Percentiles rank a stretch among this genome's conserved stretches.
Evolutionary conservation across 192 early-diverging fungal genomes (phyloP).

Genomic region (Dimargaris verticillata): DNA sequence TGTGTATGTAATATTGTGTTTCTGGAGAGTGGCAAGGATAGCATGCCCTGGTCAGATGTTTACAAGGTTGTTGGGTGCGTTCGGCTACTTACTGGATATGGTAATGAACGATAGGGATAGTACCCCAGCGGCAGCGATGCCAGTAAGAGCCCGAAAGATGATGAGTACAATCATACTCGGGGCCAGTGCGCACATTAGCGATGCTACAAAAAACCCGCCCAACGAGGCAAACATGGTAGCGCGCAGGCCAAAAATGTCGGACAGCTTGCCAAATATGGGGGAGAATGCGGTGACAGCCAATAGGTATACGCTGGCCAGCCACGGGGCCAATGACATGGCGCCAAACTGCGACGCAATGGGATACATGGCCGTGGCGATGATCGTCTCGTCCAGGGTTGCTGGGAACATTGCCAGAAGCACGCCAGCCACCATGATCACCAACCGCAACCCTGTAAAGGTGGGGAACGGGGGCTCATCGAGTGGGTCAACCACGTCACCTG

Average conservation of each 20-base stretch:
- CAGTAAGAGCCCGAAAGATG: slow-evolving; percentile 26
- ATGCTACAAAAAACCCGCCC: slow-evolving; percentile 36
- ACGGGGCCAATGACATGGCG: slow-evolving; percentile 36
- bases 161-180: slow-evolving; percentile 31
- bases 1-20: too few relatives aligned
- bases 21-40: too few relatives aligned
- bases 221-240: slow-evolving; percentile 21
- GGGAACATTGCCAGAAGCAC: slow-evolving; percentile 4
- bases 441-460: too few relatives aligned
- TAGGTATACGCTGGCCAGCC: slow-evolving; percentile 43
- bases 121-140: slow-evolving; percentile 39
- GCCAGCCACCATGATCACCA: background rate
- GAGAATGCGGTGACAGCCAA: slow-evolving; percentile 38
- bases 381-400: slow-evolving; percentile 35
- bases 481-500: too few relatives aligned
- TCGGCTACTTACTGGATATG: slow-evolving; percentile 20
- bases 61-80: too few relatives aligned
- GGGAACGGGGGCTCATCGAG: too few relatives aligned
- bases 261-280: slow-evolving; percentile 49
- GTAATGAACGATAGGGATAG: slow-evolving; percentile 41
- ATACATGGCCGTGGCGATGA: slow-evolving; percentile 47
- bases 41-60: too few relatives aligned
- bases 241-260: slow-evolving; percentile 52
- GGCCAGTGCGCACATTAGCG: slow-evolving; percentile 33
- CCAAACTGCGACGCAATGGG: slow-evolving; percentile 39